Evolutionary conservation across 306 rosid genomes (phyloP), one percentile per base, ranked within the genome.

Genomic region (Pyrus pyrifolia): DNA sequence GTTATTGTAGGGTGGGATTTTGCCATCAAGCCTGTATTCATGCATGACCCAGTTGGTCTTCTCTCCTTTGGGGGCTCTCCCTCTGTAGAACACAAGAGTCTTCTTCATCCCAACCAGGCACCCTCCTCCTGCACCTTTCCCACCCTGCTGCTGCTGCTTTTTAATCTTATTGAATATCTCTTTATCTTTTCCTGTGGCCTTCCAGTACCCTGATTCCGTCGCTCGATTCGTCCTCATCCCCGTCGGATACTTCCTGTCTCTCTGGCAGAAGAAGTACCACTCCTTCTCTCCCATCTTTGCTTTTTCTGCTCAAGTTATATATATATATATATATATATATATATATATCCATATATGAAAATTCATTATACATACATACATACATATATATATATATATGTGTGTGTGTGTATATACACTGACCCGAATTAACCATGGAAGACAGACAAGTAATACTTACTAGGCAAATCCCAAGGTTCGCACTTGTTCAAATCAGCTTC

Each of bases 31-130:
- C 67, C 99, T 78, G 58, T 85, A 95, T 53, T 95, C 99, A 73
- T 95, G 99, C 99, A 95, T 92, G 74, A 95, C 97, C 99, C 99
- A 95, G 74, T 92, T 90, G 63, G 90, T 86, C 46, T 95, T 95
- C 76, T 89, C 97, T 5, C 99, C 99, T 77, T 86, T 92, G 0
- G 99, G 99, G 79, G 99, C 99, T 87, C 99, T 88, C 14, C 99
- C 99, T 82, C 19, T 85, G 63, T 95, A 95, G 84, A 95, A 95
- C 22, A 92, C 99, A 15, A 95, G 92, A 31, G 99, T 95, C 78
- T 95, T 95, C 88, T 95, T 95, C 99, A 95, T 92, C 35, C 99
- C 99, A 15, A 88, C 96, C 17, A 95, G 92, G 65, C 82, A 85
- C 1, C 57, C 52, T 49, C 55, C 55, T 49, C 55, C 21, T 49